Evolutionary conservation across 116 monocot species (phyloP), one percentile per base, ranked within the genome.

Genomic region (Trichopus zeylanicus): DNA sequence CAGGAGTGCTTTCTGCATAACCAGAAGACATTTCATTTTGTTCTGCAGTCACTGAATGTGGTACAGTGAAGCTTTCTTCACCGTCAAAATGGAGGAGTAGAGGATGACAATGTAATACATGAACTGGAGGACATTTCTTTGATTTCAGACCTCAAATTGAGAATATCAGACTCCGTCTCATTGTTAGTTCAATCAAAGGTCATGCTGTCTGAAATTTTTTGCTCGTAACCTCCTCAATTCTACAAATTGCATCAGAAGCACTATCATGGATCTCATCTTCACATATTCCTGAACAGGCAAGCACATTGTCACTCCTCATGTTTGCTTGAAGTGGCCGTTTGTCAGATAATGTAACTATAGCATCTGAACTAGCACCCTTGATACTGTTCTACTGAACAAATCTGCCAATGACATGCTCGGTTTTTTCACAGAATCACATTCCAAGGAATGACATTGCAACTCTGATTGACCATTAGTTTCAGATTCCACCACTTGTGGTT

Each of bases 201-300:
- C 29, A 60, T 56, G 61, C 57, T 22, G 32, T 47, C 61, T 39
- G 67, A 63, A 33, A 61, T 53, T 30, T 53, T 34, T 25, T 54
- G 26, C 25, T 63, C 64, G 58, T 56, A 57, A 55, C 71, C 37
- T 75, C 69, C 26, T 16, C 46, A 55, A 57, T 56, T 42, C 35
- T 28, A 12, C 2, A 13, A 2, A 53, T 9, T 2, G 8, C 53
- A 31, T 75, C 55, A 30, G 25, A 15, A 15, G 8, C 51, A 31
- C 48, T 48, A 52, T 54, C 64, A 16, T 54, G 54, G 15, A 26
- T 49, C 22, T 71, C 57, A 51, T 39, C 32, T 35, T 30, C 48
- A 23, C 16, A 37, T 35, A 37, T 19, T 33, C 62, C 63, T 48
- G 25, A 35, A 46, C 49, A 37, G 11, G 42, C 54, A 56, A 39